phyloP scores from a whole-genome alignment of 345 rosid species.

The Rhodamnia argentea region DNA sequence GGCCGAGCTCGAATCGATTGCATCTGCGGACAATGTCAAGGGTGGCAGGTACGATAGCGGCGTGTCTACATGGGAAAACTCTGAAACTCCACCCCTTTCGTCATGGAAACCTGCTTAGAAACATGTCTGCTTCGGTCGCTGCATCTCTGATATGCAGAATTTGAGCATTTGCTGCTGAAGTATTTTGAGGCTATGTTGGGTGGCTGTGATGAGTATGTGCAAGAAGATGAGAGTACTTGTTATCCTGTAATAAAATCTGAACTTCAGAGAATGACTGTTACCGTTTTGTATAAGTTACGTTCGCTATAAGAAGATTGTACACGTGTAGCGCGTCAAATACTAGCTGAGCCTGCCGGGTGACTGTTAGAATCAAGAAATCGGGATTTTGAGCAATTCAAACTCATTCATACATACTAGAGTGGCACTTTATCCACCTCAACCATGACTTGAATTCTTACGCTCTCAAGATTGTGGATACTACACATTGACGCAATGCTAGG shows the following conservation, averaged over 20 bases:
- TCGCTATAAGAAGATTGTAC: neutral
- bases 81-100: conserved; percentile 48
- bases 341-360: neutral
- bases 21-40: conserved; percentile 24
- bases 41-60: conserved; percentile 29
- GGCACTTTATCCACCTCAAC: neutral
- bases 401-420: no score
- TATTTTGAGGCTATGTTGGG: neutral
- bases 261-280: neutral
- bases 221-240: neutral
- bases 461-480: neutral
- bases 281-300: neutral
- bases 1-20: conserved; percentile 47
- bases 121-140: neutral
- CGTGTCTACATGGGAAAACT: conserved; percentile 17
- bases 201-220: neutral
- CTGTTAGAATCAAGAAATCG: no score
- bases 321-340: neutral
- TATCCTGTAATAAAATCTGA: neutral
- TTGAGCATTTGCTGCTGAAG: neutral
- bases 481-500: neutral
- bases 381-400: neutral
- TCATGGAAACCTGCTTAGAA: conserved; percentile 25
- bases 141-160: neutral
- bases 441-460: neutral